These are phyloP conservation scores for Diaporthe destruens DNA, from an alignment of 2,329 filamentous ascomycete genomes.

Conservation along the genomic window DNA sequence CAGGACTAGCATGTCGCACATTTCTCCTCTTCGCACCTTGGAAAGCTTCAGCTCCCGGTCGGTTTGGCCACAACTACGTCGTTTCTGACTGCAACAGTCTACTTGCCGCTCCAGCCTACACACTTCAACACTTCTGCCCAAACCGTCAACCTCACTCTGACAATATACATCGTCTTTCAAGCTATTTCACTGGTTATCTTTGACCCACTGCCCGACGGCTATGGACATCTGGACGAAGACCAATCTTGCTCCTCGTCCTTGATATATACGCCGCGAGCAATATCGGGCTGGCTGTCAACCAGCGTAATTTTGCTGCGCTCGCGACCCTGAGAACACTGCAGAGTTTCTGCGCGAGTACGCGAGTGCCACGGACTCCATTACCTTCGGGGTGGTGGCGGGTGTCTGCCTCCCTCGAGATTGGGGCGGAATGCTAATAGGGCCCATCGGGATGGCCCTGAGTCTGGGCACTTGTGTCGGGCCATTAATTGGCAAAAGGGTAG, in stretches of 20 bases:
- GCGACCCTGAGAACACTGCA: conserved; percentile 69
- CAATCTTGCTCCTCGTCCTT: conserved; percentile 68
- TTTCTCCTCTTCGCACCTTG: not conserved
- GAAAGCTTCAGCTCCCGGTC: not conserved
- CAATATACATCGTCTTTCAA: conserved; percentile 71
- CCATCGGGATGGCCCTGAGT: conserved; percentile 66
- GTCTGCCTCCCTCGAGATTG: conserved; percentile 73
- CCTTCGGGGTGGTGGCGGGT: conserved; percentile 76
- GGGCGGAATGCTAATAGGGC: conserved; percentile 76
- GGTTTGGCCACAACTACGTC: conserved; percentile 1
- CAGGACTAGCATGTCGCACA: not conserved
- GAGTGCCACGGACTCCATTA: conserved; percentile 74
- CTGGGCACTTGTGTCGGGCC: conserved; percentile 51
- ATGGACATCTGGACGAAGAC: conserved; percentile 68
- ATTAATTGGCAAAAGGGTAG: too few relatives aligned
- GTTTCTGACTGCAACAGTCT: conserved; percentile 57
- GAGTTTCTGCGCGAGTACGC: conserved; percentile 72
- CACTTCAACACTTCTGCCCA: conserved; percentile 48
- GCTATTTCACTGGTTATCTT: conserved; percentile 68
- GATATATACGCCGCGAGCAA: conserved; percentile 66
- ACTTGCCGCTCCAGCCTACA: conserved; percentile 50
- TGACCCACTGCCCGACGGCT: conserved; percentile 68
- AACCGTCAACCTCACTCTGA: conserved; percentile 59
- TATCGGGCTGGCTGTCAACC: conserved; percentile 64
- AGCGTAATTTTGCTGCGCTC: conserved; percentile 64